These are phyloP conservation scores for Fraxinus baroniana DNA, from an alignment of 305 asterid genomes.

Conservation along the genomic window DNA sequence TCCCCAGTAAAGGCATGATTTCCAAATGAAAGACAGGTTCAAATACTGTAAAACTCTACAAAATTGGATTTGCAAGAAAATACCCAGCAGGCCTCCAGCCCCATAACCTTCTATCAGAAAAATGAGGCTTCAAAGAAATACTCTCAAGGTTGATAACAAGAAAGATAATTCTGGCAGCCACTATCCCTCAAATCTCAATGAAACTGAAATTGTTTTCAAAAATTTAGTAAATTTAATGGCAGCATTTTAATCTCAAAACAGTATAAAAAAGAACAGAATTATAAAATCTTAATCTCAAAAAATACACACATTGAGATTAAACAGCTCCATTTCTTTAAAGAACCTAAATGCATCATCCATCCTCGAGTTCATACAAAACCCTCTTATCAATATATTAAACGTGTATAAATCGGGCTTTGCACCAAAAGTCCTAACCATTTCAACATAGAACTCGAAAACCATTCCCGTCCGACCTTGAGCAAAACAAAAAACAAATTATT, in stretches of 20 bases:
- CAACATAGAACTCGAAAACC: constrained; percentile 62
- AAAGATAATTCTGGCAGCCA: neutral
- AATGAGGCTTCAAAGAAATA: neutral
- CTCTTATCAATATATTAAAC: constrained; percentile 72
- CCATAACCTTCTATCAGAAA: neutral
- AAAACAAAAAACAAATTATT: constrained; percentile 53
- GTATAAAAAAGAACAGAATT: too few relatives aligned
- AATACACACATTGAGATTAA: too few relatives aligned
- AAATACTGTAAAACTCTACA: neutral
- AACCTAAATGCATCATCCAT: constrained; percentile 71
- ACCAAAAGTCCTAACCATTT: constrained; percentile 80
- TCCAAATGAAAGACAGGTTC: too few relatives aligned
- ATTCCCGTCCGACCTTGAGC: constrained; percentile 66
- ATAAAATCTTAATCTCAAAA: too few relatives aligned
- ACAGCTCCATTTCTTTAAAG: constrained; percentile 73
- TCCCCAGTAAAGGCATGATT: too few relatives aligned
- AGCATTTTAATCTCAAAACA: too few relatives aligned
- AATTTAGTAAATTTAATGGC: neutral
- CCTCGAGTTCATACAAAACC: constrained; percentile 72
- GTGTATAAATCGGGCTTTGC: constrained; percentile 70
- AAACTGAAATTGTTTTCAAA: neutral
- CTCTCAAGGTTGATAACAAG: neutral
- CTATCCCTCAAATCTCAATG: neutral
- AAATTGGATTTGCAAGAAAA: neutral
- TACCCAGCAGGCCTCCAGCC: neutral